Conservation (phyloP, 2,329 filamentous ascomycete genomes). For the Sporothrix globosa region DNA sequence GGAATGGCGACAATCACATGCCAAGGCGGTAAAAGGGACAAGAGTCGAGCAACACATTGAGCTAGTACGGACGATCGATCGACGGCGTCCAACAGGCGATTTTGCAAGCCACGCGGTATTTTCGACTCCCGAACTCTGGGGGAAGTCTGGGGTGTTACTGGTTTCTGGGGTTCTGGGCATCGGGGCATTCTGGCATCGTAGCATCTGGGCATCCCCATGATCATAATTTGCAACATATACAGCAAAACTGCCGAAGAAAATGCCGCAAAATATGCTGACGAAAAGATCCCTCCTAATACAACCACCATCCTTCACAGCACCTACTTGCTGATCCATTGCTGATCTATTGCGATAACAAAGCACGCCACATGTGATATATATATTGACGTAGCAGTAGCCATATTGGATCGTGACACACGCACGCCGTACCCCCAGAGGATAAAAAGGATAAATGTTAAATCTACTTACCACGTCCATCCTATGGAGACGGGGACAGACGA, state of each 20-base stretch:
- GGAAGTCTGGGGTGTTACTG: background rate
- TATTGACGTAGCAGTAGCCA: background rate
- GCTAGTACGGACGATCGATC: background rate
- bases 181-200: too few relatives aligned
- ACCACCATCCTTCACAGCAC: too few relatives aligned
- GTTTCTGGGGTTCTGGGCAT: too few relatives aligned
- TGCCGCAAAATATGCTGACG: too few relatives aligned
- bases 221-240: too few relatives aligned
- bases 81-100: constrained; percentile 5
- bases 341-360: too few relatives aligned
- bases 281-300: too few relatives aligned
- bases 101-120: background rate
- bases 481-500: background rate
- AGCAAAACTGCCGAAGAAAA: too few relatives aligned
- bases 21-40: background rate
- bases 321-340: too few relatives aligned
- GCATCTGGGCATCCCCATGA: too few relatives aligned
- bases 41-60: too few relatives aligned
- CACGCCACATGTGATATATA: too few relatives aligned
- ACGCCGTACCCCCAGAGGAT: background rate
- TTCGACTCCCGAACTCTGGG: background rate
- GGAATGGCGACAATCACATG: background rate
- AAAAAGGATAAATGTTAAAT: constrained; percentile 17
- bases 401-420: background rate
- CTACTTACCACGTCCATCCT: background rate